phyloP scores from a whole-genome alignment of 768 basidiomycete species.

The Vararia minispora region DNA sequence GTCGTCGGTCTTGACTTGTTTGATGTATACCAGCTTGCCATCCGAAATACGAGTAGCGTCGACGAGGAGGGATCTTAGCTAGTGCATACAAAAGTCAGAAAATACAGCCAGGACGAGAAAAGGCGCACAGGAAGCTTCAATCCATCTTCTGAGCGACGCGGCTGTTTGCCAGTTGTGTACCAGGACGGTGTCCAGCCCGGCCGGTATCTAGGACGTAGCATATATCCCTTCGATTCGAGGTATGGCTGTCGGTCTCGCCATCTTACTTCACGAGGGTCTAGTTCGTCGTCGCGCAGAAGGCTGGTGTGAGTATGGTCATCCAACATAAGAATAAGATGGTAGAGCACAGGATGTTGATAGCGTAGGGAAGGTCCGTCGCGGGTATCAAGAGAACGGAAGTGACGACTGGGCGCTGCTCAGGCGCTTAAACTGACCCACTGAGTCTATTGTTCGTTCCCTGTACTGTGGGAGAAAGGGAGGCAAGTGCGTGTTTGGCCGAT shows the following conservation, averaged over 20 bases:
- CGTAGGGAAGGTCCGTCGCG: too few relatives aligned
- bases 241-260: constrained; percentile 2
- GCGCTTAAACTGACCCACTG: too few relatives aligned
- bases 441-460: too few relatives aligned
- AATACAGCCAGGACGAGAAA: neutral
- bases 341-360: too few relatives aligned
- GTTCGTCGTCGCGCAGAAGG: too few relatives aligned
- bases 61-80: constrained; percentile 10
- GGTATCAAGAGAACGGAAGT: too few relatives aligned
- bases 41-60: constrained; percentile 23
- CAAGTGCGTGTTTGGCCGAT: too few relatives aligned
- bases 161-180: neutral
- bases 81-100: neutral
- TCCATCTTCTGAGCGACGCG: neutral
- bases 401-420: too few relatives aligned
- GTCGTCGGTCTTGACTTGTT: constrained; percentile 9
- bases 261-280: too few relatives aligned
- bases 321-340: too few relatives aligned
- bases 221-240: neutral
- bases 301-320: too few relatives aligned
- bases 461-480: too few relatives aligned
- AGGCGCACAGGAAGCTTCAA: neutral
- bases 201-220: constrained; percentile 4
- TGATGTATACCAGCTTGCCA: constrained; percentile 21
- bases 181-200: constrained; percentile 5